Conservation (phyloP, 768 basidiomycete genomes). For the Sarcodon aspratus region DNA sequence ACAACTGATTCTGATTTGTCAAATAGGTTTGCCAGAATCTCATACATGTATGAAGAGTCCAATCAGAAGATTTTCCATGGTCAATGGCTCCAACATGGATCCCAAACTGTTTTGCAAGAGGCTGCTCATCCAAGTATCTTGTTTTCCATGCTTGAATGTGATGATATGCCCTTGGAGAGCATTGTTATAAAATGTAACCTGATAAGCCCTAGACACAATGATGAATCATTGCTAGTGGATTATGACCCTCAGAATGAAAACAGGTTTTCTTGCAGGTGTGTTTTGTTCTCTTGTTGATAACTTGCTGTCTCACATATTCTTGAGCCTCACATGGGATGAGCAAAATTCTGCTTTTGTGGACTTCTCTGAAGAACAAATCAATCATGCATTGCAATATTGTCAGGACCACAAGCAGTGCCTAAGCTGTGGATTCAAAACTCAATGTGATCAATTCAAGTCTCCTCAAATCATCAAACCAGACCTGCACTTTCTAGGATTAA, state of each 20-base stretch:
- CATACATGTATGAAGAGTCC: constrained; percentile 43
- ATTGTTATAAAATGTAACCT: constrained; percentile 52
- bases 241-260: constrained; percentile 22
- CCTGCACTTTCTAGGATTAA: constrained; percentile 40
- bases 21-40: constrained; percentile 59
- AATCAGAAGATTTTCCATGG: constrained; percentile 49
- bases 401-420: constrained; percentile 30
- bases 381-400: constrained; percentile 15
- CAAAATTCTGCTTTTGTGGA: constrained; percentile 33
- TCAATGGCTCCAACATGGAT: constrained; percentile 61
- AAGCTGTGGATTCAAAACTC: constrained; percentile 29
- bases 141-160: constrained; percentile 45
- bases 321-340: constrained; percentile 42
- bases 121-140: constrained; percentile 51
- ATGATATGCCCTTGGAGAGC: constrained; percentile 37
- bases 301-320: background rate
- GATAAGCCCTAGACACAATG: constrained; percentile 24
- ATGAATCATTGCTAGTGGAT: constrained; percentile 38
- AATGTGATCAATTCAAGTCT: constrained; percentile 15
- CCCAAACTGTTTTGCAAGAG: constrained; percentile 56
- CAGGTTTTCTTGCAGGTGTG: constrained; percentile 50
- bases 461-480: constrained; percentile 30
- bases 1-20: background rate
- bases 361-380: constrained; percentile 23
- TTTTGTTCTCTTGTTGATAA: background rate